phyloP scores from a whole-genome alignment of 2,329 filamentous ascomycete genomes.

The Davidsoniella australis region DNA sequence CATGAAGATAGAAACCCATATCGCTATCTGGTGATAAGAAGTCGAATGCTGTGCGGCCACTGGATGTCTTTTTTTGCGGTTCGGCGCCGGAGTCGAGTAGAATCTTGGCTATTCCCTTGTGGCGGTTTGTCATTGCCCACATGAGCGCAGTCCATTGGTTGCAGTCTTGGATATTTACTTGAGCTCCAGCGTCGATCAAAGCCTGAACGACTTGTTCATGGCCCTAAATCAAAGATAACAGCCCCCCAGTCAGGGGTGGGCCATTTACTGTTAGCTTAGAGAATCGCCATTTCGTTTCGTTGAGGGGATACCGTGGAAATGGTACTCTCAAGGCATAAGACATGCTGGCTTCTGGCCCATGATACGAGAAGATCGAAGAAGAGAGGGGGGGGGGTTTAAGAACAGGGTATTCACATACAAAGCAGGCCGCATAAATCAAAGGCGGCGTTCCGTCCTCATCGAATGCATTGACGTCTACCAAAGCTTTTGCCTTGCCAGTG shows the following conservation, averaged over 20 bases:
- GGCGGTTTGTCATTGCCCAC: conserved; percentile 99
- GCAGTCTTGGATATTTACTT: conserved; percentile 83
- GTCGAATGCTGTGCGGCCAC: conserved; percentile 84
- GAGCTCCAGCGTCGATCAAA: conserved; percentile 68
- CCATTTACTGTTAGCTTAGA: conserved; percentile 6
- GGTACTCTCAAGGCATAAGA: background rate
- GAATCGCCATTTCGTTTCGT: conserved; percentile 6
- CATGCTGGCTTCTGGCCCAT: background rate
- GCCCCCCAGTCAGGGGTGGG: conserved; percentile 10
- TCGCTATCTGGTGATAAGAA: conserved; percentile 93
- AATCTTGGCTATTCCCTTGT: conserved; percentile 88
- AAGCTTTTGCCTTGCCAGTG: conserved; percentile 52
- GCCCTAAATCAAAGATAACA: conserved; percentile 33
- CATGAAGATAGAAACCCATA: conserved; percentile 86
- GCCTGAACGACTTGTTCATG: conserved; percentile 77
- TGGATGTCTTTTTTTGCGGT: conserved; percentile 88
- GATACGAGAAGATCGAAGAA: conserved; percentile 1
- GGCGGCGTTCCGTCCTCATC: conserved; percentile 95
- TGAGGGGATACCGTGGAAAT: background rate
- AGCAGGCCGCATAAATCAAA: conserved; percentile 93
- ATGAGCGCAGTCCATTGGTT: conserved; percentile 97
- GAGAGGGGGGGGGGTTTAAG: background rate
- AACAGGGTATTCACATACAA: conserved; percentile 38
- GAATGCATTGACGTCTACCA: conserved; percentile 68
- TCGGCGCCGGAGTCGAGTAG: conserved; percentile 86